These are phyloP conservation scores for Houttuynia cordata DNA, from an alignment of 164 flowering plant genomes.

Conservation along the genomic window DNA sequence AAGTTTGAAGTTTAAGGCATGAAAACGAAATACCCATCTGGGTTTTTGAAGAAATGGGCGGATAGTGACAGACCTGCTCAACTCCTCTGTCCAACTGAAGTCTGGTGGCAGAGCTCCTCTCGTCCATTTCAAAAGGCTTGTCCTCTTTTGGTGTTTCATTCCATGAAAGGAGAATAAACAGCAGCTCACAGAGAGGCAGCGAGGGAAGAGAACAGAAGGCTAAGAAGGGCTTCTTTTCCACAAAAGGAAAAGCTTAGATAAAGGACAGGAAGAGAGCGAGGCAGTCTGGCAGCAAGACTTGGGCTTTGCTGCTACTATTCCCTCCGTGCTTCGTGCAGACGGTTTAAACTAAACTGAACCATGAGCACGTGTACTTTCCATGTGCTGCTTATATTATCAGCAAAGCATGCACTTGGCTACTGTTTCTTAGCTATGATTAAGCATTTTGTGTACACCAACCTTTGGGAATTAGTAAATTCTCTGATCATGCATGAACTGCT, in stretches of 20 bases:
- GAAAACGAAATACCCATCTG: too few relatives aligned
- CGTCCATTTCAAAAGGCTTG: slow-evolving; percentile 10
- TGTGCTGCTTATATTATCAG: too few relatives aligned
- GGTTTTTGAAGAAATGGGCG: too few relatives aligned
- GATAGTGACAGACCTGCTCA: slow-evolving; percentile 28
- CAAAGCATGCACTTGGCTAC: too few relatives aligned
- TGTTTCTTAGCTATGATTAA: too few relatives aligned
- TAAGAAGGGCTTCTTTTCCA: not conserved
- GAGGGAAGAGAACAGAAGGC: too few relatives aligned
- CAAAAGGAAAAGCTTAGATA: not conserved
- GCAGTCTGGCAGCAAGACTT: not conserved
- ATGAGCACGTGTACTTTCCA: slow-evolving; percentile 20
- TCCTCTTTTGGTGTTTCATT: slow-evolving; percentile 2
- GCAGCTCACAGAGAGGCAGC: too few relatives aligned
- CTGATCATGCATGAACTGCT: not conserved
- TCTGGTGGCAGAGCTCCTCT: slow-evolving; percentile 20
- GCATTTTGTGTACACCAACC: too few relatives aligned
- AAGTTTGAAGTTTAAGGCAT: too few relatives aligned
- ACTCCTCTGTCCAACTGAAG: slow-evolving; percentile 24
- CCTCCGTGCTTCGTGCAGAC: slow-evolving; percentile 16
- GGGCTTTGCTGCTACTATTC: slow-evolving; percentile 6
- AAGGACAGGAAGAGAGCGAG: not conserved
- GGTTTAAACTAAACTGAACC: not conserved
- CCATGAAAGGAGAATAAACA: not conserved
- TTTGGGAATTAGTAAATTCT: too few relatives aligned